Percentiles rank a stretch among this genome's conserved stretches.
Conservation (phyloP, 805 yeast species). For the Tanozyma kutaoensis region DNA sequence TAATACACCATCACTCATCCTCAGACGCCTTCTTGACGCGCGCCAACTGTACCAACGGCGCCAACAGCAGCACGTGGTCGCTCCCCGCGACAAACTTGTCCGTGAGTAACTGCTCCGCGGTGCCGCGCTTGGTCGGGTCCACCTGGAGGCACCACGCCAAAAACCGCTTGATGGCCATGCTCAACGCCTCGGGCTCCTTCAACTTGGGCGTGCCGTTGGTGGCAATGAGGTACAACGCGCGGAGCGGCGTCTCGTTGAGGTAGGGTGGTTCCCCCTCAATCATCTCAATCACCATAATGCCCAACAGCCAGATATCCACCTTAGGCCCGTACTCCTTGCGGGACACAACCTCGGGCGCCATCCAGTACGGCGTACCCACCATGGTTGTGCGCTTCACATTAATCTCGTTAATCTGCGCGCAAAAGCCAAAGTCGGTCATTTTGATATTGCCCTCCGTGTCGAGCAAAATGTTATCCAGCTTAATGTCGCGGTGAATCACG, state of each 20-base stretch:
- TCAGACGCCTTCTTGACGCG: constrained; percentile 44
- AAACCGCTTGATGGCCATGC: constrained; percentile 53
- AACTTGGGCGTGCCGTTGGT: constrained; percentile 93
- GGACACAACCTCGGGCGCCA: constrained; percentile 98
- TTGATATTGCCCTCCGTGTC: constrained; percentile 81
- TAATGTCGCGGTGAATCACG: constrained; percentile 91
- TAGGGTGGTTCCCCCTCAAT: constrained; percentile 99
- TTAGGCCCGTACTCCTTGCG: constrained; percentile 93
- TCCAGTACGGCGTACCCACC: constrained; percentile 99
- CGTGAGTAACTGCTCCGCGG: constrained; percentile 57
- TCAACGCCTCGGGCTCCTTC: constrained; percentile 75
- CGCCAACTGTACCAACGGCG: constrained; percentile 67
- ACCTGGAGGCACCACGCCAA: constrained; percentile 72
- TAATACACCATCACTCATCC: too few relatives aligned
- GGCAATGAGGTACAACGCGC: constrained; percentile 88
- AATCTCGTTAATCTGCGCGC: constrained; percentile 71
- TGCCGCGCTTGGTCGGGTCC: constrained; percentile 67
- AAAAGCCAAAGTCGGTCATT: constrained; percentile 91
- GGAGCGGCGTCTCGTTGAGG: constrained; percentile 86
- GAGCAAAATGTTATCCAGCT: constrained; percentile 82
- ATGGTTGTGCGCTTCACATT: constrained; percentile 87
- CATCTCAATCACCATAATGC: constrained; percentile 98
- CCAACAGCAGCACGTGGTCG: constrained; percentile 46
- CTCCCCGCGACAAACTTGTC: constrained; percentile 55
- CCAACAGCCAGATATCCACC: constrained; percentile 95